These are phyloP conservation scores for Daucus carota DNA, from an alignment of 129 eudicot species.

Conservation along the genomic window DH1_v3.0 NC_030384.2:47335001-47335500, in stretches of 20 bases:
- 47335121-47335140: background rate
- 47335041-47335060: background rate
- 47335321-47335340: slow-evolving; percentile 53
- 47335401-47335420: slow-evolving; percentile 75
- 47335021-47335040: background rate
- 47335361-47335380: slow-evolving; percentile 79
- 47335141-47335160: no score
- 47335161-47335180: background rate
- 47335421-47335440: background rate
- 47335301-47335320: slow-evolving; percentile 89
- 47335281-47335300: slow-evolving; percentile 35
- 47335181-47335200: background rate
- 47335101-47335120: background rate
- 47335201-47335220: background rate
- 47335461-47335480: background rate
- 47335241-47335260: background rate
- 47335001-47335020: background rate
- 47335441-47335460: background rate
- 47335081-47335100: background rate
- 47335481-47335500: background rate
- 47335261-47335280: background rate
- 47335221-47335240: background rate
- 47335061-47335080: no score
- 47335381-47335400: slow-evolving; percentile 97
- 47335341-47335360: slow-evolving; percentile 70